Base-by-base conservation (phyloP, 2,329 filamentous ascomycete species). In the Botrytis elliptica region DNA sequence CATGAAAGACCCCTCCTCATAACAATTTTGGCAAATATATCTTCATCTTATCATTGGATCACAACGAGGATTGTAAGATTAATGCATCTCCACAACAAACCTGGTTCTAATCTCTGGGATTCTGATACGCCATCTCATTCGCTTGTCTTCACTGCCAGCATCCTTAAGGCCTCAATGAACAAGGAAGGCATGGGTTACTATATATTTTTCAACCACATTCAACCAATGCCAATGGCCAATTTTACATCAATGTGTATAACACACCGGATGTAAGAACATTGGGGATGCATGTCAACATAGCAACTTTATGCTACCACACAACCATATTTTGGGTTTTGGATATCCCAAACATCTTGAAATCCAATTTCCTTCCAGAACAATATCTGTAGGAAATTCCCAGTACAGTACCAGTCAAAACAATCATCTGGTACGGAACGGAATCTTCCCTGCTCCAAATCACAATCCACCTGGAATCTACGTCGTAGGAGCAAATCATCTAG, bases 41-140 rank as follows among this genome's bases (percentile, higher is more conserved):
- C 65, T 67, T 40, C 65, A 67, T 67, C 65, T 55, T 40, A 40
- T 67, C 65, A 68, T 68, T 40, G 65, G 65, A 55, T 55, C 49
- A 38, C 1, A 25, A 55, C 33, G 33, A 38, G 49, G 46, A 40
- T 57, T 29, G 46, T 68, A 68, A 68, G 49, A 68, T 68, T 68
- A 68, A 68, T 42, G 33, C 65, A 68, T 68, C 65, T 57, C 65
- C 65, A 68, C 65, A 29, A 68, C 16, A 68, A 57, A 40, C 65
- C 49, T 55, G 36, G 25, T 22, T 22, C 36, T 42, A 29, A 55
- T 68, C 25, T 65, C 42, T 65, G 63, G 63, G 42, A 49, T 65
- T 65, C 42, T 65, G 25, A 68, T 55, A 29, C 65, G 65, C 33
- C 16, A 68, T 55, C 52, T 52, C 14, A 68, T 68, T 67, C 46